Percentiles rank a stretch among this genome's conserved stretches.
These are phyloP conservation scores for Microbotryum scabiosae DNA, from an alignment of 1,284 basidiomycete genomes.

Conservation along the genomic window DNA sequence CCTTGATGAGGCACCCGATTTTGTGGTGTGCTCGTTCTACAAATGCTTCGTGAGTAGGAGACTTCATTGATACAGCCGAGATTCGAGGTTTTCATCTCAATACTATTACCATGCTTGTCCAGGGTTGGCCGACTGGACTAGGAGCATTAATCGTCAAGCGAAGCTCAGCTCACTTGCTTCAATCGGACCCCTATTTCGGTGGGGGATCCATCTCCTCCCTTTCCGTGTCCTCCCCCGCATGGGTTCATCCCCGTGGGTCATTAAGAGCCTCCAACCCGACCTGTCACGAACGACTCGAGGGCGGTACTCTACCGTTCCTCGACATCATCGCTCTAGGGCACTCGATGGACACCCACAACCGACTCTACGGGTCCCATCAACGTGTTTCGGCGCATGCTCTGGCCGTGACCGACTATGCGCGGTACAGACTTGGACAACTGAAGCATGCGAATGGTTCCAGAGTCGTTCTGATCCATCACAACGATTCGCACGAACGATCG, in stretches of 20 bases:
- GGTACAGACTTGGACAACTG: background rate
- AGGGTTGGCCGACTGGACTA: constrained; percentile 71
- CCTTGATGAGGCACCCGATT: constrained; percentile 68
- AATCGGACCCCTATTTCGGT: constrained; percentile 66
- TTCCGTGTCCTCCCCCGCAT: constrained; percentile 53
- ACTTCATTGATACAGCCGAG: too few relatives aligned
- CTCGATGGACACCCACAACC: constrained; percentile 62
- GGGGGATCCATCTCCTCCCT: constrained; percentile 72
- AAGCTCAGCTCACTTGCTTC: constrained; percentile 48
- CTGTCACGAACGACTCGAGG: constrained; percentile 44
- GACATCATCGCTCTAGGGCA: constrained; percentile 64
- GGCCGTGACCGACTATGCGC: constrained; percentile 49
- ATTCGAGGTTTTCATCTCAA: too few relatives aligned
- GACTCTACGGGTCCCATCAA: constrained; percentile 57
- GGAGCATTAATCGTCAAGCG: constrained; percentile 68
- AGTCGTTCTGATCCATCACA: constrained; percentile 53
- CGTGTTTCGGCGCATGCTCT: constrained; percentile 50
- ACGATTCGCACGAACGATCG: background rate
- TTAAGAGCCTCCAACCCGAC: constrained; percentile 14
- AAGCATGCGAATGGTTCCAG: constrained; percentile 53
- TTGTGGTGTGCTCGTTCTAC: constrained; percentile 73
- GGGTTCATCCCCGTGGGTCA: constrained; percentile 9
- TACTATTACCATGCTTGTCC: background rate
- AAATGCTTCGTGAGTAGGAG: constrained; percentile 69
- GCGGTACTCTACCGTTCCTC: constrained; percentile 72